Base-by-base conservation (phyloP, 768 basidiomycete genomes). In the Lactarius quietus region DNA sequence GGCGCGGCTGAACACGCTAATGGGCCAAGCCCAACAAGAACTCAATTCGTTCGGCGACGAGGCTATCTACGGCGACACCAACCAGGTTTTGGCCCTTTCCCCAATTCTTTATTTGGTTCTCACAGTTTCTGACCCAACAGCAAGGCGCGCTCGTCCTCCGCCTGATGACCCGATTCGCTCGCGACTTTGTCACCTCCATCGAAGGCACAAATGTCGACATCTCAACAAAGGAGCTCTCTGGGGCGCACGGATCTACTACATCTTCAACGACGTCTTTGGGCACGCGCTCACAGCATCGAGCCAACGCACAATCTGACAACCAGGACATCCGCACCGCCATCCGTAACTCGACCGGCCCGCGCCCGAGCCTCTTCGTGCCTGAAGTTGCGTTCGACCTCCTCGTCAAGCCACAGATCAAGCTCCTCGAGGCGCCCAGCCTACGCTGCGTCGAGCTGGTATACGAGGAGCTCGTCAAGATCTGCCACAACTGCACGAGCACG, bases 1-100 rank as follows among this genome's bases (percentile, higher is more conserved):
- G 76, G 97, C 97, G 18, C 84, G 95, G 23, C 78, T 99, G 65
- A 99, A 98, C 74, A 99, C 97, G 3, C 79, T 98, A 28, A 98
- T 98, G 93, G 95, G 96, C 18, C 97, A 99, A 78, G 94, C 97
- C 9, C 96, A 98, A 73, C 97, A 99, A 75, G 97, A 99, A 75
- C 84, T 99, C 51, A 93, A 93, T 76, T 89, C 95, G 6, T 98
- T 97, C 73, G 97, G 97, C 23, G 97, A 97, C 72, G 84, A 92
- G 14, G 93, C 93, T 2, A 84, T 93, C 72, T 91, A 92, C 67
- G 96, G 94, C 6, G 95, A 95, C 78, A 87, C 87, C 70, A 94
- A 97, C 73, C 89, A 90, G 80, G 88, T 84, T 70, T 36, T 12
- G 2, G 64, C 28, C 35, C 36, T 1, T 35, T 26, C 20, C 26